A percentile compares a stretch with the other conserved stretches of the same genome.
Conservation (phyloP, 345 rosid genomes). For the Isatis tinctoria region DNA sequence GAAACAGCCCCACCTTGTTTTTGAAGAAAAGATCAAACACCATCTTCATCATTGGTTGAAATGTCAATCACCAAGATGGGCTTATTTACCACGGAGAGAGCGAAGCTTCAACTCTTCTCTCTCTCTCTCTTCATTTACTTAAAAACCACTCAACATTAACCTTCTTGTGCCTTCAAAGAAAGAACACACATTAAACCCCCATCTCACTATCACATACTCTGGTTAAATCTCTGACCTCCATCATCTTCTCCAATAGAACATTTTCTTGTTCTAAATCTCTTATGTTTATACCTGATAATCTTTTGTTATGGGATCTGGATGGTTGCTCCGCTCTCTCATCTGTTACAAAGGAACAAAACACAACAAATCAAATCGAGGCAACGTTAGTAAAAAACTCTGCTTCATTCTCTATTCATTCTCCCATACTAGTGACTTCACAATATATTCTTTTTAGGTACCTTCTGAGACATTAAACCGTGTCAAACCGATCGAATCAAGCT, state of each 20-base stretch:
- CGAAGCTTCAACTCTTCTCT: slow-evolving; percentile 27
- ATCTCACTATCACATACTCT: not conserved
- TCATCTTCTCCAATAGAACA: not conserved
- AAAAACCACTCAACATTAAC: slow-evolving; percentile 18
- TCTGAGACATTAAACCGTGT: slow-evolving; percentile 45
- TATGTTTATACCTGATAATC: not conserved
- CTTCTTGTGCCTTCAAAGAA: slow-evolving; percentile 25
- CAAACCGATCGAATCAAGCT: slow-evolving; percentile 25
- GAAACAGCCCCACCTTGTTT: slow-evolving; percentile 2
- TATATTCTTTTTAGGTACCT: slow-evolving; percentile 33
- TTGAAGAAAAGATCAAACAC: slow-evolving; percentile 27
- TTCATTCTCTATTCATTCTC: not conserved
- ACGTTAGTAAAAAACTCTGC: slow-evolving; percentile 37
- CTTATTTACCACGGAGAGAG: slow-evolving; percentile 28
- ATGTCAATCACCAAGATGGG: slow-evolving; percentile 24
- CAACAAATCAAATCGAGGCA: slow-evolving; percentile 38
- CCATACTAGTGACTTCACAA: not conserved
- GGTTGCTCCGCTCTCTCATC: slow-evolving; percentile 43
- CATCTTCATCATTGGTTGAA: slow-evolving; percentile 22
- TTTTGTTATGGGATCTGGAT: slow-evolving; percentile 51
- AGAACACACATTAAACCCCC: slow-evolving; percentile 1
- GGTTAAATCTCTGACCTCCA: not conserved
- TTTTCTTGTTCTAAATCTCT: not conserved
- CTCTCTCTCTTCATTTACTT: slow-evolving; percentile 9
- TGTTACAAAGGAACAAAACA: slow-evolving; percentile 40